Evolutionary conservation across 257 asterid genomes (phyloP).

Genomic region (Scutellaria baicalensis): DNA sequence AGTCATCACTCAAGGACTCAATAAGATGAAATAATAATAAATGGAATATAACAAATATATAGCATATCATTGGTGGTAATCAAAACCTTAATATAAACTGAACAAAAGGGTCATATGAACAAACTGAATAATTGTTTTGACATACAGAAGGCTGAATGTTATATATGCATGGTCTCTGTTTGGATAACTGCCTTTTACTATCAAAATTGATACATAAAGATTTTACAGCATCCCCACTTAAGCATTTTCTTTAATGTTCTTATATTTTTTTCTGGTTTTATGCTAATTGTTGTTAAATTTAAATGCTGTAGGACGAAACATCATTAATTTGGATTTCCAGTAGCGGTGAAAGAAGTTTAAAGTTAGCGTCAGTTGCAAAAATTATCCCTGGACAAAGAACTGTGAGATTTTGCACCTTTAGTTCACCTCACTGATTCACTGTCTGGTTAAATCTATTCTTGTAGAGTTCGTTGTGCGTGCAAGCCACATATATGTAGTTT

Average conservation of each 20-base stretch:
- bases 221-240: not conserved
- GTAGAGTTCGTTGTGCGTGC: not conserved
- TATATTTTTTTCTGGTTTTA: not conserved
- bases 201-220: not conserved
- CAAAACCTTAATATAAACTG: not conserved
- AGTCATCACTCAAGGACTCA: not conserved
- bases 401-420: slow-evolving; percentile 33
- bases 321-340: slow-evolving; percentile 81
- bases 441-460: not conserved
- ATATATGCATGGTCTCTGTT: not conserved
- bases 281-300: slow-evolving; percentile 13
- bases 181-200: not conserved
- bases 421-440: slow-evolving; percentile 8
- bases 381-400: slow-evolving; percentile 96
- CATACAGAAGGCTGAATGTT: not conserved
- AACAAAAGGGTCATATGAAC: not conserved
- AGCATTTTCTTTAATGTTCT: not conserved
- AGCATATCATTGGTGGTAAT: not conserved
- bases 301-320: slow-evolving; percentile 55
- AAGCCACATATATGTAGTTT: not conserved
- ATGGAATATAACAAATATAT: not conserved
- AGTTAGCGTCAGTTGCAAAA: slow-evolving; percentile 70
- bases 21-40: not conserved
- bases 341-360: slow-evolving; percentile 76
- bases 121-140: slow-evolving; percentile 1